phyloP scores from a whole-genome alignment of 179 eudicot species.

The Silene noctiflora region DNA sequence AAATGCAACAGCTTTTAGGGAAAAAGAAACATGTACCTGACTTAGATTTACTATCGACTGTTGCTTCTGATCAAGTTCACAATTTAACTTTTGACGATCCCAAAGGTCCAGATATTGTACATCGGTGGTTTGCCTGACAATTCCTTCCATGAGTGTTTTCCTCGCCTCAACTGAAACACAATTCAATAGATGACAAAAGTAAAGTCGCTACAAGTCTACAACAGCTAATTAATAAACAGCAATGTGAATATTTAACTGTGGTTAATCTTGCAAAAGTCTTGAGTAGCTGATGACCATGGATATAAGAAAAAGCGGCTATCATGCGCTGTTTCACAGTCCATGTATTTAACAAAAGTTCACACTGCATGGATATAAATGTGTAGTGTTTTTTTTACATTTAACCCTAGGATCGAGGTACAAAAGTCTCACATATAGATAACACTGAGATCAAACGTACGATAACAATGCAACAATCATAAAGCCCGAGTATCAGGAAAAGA shows the following conservation, averaged over 20 bases:
- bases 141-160: constrained; percentile 71
- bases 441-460: neutral
- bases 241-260: neutral
- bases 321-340: neutral
- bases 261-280: neutral
- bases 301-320: neutral
- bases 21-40: constrained; percentile 48
- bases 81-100: constrained; percentile 77
- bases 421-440: neutral
- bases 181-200: neutral
- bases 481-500: neutral
- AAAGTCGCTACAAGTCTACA: neutral
- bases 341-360: neutral
- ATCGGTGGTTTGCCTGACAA: constrained; percentile 83
- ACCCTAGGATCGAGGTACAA: neutral
- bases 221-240: constrained; percentile 1
- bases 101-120: constrained; percentile 77
- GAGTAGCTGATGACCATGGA: neutral
- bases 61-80: constrained; percentile 81
- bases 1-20: neutral
- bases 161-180: constrained; percentile 61
- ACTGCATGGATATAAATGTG: neutral
- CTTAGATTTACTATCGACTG: constrained; percentile 45
- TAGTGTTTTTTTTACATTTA: neutral
- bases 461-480: neutral